Conservation (phyloP, 768 basidiomycete species). For the Fomitopsis pulvina region DNA sequence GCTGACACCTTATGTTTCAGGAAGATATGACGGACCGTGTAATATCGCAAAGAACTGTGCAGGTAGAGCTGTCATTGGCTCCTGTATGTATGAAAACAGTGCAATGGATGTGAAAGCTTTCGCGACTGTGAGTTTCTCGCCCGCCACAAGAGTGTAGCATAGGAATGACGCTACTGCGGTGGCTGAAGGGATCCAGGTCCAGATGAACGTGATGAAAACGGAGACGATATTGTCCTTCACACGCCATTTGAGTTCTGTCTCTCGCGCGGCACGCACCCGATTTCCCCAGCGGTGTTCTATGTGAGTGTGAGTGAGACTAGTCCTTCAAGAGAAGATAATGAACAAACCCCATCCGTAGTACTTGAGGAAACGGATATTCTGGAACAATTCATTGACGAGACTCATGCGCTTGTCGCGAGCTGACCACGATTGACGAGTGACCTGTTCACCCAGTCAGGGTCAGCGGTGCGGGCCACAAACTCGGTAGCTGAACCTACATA, state of each 20-base stretch:
- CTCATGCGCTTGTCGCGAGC: slow-evolving; percentile 66
- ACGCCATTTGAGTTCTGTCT: slow-evolving; percentile 61
- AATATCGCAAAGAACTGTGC: slow-evolving; percentile 58
- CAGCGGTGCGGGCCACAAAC: too few relatives aligned
- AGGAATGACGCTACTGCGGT: slow-evolving; percentile 58
- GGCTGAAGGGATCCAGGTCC: slow-evolving; percentile 70
- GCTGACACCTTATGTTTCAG: not conserved
- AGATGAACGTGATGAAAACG: slow-evolving; percentile 62
- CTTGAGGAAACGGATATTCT: slow-evolving; percentile 67
- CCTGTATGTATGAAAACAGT: slow-evolving; percentile 66
- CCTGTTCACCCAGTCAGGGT: slow-evolving; percentile 29
- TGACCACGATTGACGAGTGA: slow-evolving; percentile 51
- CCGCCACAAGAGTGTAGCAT: slow-evolving; percentile 61
- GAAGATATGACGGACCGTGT: slow-evolving; percentile 35
- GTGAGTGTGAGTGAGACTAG: not conserved
- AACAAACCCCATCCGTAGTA: slow-evolving; percentile 71
- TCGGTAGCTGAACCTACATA: slow-evolving; percentile 37
- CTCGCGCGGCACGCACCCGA: slow-evolving; percentile 36
- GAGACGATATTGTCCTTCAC: slow-evolving; percentile 57
- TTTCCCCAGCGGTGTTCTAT: slow-evolving; percentile 21
- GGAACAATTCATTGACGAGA: slow-evolving; percentile 69
- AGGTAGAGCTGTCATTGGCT: slow-evolving; percentile 59
- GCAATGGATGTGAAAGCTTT: slow-evolving; percentile 79
- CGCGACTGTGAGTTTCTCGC: slow-evolving; percentile 62
- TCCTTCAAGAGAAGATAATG: not conserved